These are phyloP conservation scores for Uronychia setigera DNA, from an alignment of 73 alveolate species.

Conservation along the genomic window DNA sequence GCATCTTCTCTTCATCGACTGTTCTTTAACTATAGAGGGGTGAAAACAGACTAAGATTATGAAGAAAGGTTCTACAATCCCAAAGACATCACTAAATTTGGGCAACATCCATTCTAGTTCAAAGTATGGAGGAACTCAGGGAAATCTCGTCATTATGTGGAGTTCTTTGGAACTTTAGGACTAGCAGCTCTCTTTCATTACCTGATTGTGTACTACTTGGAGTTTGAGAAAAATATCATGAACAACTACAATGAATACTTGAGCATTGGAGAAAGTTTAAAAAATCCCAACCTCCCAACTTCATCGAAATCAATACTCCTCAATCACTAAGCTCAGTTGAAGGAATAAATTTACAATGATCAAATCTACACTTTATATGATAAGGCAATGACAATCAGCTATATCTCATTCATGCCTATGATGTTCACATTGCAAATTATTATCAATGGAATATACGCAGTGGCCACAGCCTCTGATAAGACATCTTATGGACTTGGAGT, in stretches of 20 bases:
- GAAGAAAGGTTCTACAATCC: constrained; percentile 33
- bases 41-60: constrained; percentile 49
- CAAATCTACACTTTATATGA: constrained; percentile 1
- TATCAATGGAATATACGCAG: constrained; percentile 57
- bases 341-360: background rate
- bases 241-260: background rate
- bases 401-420: constrained; percentile 7
- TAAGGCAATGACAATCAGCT: background rate
- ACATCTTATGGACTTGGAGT: background rate
- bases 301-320: too few relatives aligned
- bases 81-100: constrained; percentile 33
- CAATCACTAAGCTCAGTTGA: background rate
- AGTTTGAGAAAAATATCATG: background rate
- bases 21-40: constrained; percentile 53
- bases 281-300: too few relatives aligned
- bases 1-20: constrained; percentile 47
- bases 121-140: constrained; percentile 69
- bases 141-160: constrained; percentile 45
- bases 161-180: constrained; percentile 4
- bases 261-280: background rate
- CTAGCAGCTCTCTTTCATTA: constrained; percentile 36
- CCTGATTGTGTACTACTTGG: constrained; percentile 14
- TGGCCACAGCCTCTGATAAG: background rate
- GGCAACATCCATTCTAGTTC: constrained; percentile 51
- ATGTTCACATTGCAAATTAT: constrained; percentile 18